phyloP scores from a whole-genome alignment of 1,284 basidiomycete species.

The Tausonia pullulans region DNA sequence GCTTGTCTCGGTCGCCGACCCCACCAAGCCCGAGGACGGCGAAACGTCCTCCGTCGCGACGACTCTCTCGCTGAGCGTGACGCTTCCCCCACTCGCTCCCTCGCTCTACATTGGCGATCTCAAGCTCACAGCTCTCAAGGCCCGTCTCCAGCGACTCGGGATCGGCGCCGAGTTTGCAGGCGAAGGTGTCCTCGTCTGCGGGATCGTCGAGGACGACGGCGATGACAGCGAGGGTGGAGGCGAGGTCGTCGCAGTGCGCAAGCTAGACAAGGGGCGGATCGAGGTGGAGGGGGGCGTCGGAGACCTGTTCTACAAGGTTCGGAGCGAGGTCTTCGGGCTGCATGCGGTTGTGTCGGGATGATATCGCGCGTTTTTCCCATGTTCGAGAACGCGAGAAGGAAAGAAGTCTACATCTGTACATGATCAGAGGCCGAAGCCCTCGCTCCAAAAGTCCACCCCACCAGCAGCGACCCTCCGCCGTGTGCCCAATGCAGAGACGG shows the following conservation, averaged over 20 bases:
- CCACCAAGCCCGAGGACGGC: conserved; percentile 21
- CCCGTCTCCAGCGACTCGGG: conserved; percentile 56
- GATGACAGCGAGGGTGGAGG: conserved; percentile 43
- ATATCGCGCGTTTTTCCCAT: background rate
- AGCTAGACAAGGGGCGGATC: conserved; percentile 42
- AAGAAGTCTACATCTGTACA: background rate
- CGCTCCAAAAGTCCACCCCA: conserved; percentile 29
- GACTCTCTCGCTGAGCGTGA: conserved; percentile 42
- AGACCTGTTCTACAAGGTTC: conserved; percentile 9
- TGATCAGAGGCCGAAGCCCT: conserved; percentile 20
- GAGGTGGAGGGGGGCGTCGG: conserved; percentile 14
- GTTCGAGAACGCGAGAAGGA: background rate
- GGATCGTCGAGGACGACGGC: conserved; percentile 42
- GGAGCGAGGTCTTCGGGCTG: conserved; percentile 8
- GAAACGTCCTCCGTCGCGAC: conserved; percentile 16
- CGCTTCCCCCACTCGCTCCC: conserved; percentile 55
- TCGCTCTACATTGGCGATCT: conserved; percentile 94
- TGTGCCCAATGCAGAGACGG: conserved; percentile 26
- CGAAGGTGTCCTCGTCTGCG: conserved; percentile 89
- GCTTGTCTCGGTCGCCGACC: conserved; percentile 42
- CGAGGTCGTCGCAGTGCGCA: conserved; percentile 74
- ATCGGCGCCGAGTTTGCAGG: conserved; percentile 85
- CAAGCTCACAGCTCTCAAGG: conserved; percentile 73
- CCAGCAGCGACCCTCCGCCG: conserved; percentile 23
- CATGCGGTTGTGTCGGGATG: conserved; percentile 12